Base-by-base conservation (phyloP, 2,329 filamentous ascomycete species). In the Trichocomaceae sp. region DNA sequence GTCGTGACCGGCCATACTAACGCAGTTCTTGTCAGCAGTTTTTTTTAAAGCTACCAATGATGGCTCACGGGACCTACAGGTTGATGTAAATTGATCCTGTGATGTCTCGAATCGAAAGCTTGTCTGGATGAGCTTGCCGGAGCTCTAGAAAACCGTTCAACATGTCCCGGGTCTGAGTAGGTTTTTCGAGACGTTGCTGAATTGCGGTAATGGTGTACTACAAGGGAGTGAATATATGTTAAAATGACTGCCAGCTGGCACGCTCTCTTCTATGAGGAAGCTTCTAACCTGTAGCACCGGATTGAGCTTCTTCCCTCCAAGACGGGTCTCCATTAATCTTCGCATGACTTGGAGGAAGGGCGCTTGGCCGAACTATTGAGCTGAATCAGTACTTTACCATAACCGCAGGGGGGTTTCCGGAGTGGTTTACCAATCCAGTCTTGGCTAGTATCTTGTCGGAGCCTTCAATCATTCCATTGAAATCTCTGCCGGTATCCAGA, bases 1-100 rank as follows among this genome's bases (percentile, higher is more conserved):
- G 39, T 72, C 70, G 15, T 64, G 66, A 5, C 66, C 65, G 44
- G 44, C 44, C 44, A 47, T 47, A 47, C 19, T 47, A 29, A 47
- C 5, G 23, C 50, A 53, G 12, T 53, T 53, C 17, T 53, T 41
- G 22, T 53, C 50, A 47, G 39, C 44, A 15, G 50, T 53, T 41
- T 41, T 17, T 41, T 41, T 41, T 39, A 10, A 2, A 39, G 35
- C n/a, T 41, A 41, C 37, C 37, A 41, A 41, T 10, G 37, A 41
- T 41, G 37, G 37, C 5, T 13, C 37, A 41, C 37, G 37, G 37
- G 3, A 41, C 37, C 37, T 41, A 41, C 37, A 41, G 37, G 37
- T 41, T 41, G 37, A 41, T 41, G 37, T 41, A 41, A 10, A 41
- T 41, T 41, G 37, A 41, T 13, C 37, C 37, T 41, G 37, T 41